Base-by-base conservation (phyloP, 306 rosid species). In the Hylodesmum podocarpum region DNA sequence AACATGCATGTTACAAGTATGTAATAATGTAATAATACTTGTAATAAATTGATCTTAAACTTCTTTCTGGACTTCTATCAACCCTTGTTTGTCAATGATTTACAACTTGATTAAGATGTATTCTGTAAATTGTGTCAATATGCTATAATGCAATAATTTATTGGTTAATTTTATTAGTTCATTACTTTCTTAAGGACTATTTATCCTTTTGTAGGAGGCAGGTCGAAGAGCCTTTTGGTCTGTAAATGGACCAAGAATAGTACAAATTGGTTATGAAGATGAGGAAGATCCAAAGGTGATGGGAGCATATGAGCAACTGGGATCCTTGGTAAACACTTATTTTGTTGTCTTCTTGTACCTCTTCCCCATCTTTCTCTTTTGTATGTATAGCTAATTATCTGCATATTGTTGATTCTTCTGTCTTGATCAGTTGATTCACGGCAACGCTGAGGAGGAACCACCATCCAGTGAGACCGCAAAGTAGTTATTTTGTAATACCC, bases 191-290 rank as follows among this genome's bases (percentile, higher is more conserved):
- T 1, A 16, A 16, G 24, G 34, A 25, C 59, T 53, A 55, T 34
- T 68, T 40, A 21, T 24, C 18, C 47, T 25, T 25, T 73, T 82
- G 39, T 83, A 94, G 98, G 98, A 92, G 63, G 92, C 95, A 28
- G 98, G 98, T 59, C 90, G 91, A 66, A 89, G 93, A 81, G 97
- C 97, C 63, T 89, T 94, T 62, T 94, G 98, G 97, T 91, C 95
- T 59, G 84, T 94, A 77, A 90, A 94, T 59, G 98, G 98, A 88
- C 96, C 97, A 19, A 92, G 89, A 77, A 92, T 94, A 81, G 80
- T 92, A 63, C 95, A 94, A 88, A 65, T 90, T 13, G 98, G 98
- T 25, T 92, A 91, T 47, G 98, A 92, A 87, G 95, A 90, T 0
- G 97, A 92, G 86, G 79, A 92, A 89, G 88, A 92, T 87, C 91